Evolutionary conservation across 208 protist genomes (phyloP), one percentile per base, ranked within the genome.

Genomic region (Angomonas deanei): DNA sequence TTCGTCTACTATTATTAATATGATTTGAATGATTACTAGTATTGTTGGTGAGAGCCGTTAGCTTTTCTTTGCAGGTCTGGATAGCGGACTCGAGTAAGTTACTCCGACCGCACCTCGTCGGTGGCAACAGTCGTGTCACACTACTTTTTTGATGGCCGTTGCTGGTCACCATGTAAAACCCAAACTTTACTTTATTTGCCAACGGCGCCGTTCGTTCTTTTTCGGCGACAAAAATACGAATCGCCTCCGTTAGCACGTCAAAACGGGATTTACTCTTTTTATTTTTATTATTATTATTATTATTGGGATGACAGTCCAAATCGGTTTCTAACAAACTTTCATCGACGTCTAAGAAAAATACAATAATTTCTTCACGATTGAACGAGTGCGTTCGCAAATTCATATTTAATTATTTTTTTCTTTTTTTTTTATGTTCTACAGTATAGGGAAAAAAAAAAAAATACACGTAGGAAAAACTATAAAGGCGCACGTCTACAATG

Each of bases 341-440:
- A 30, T 85, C 78, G 54, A 85, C 61, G 54, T 83, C 82, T 1
- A 85, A 26, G 59, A 89, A 71, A 38, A 83, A 32, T 30, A 64
- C 78, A 23, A 85, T 61, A 11, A 85, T 64, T 47, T 89, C 78
- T 31, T 55, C 53, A 1, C 73, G 53, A 38, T 71, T 72, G 55
- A 78, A 74, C 0, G 80, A 61, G 39, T 69, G 63, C 5, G 39
- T 56, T 27, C 27, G n/a, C 13, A 73, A 21, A 2, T 46, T 17
- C 36, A 75, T 68, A 11, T 39, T n/a, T 11, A 64, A 33, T 33
- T 26, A 38, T 17, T 58, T 66, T 31, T 63, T 59, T 11, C 47
- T 66, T 28, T 27, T 66, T 49, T 36, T 68, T 38, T 56, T 48
- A 33, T 60, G 61, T 52, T 42, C 15, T 42, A 42, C 15, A 8